phyloP scores from a whole-genome alignment of 371 early-diverging fungal genomes.

The Smittium culicis region DNA sequence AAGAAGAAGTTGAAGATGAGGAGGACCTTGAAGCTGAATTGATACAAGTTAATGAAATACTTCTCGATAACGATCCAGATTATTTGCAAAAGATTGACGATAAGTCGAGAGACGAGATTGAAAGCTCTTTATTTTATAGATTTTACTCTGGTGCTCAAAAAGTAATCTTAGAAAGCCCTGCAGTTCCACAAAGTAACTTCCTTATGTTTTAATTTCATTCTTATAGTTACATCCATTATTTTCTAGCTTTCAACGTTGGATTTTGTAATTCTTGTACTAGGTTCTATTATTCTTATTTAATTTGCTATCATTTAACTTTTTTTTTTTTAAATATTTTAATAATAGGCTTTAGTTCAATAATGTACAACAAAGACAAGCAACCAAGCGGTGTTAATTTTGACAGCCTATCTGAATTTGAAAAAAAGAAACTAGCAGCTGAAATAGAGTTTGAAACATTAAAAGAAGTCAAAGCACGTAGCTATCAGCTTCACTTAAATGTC shows the following conservation, averaged over 20 bases:
- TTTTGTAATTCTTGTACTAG: no score
- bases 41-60: conserved; percentile 45
- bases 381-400: background rate
- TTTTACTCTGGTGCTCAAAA: conserved; percentile 25
- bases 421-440: background rate
- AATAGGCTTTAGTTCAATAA: background rate
- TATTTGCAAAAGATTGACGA: conserved; percentile 37
- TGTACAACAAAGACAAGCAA: background rate
- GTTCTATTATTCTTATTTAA: background rate
- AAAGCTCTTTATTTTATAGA: conserved; percentile 25
- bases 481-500: conserved; percentile 76
- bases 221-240: no score
- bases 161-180: conserved; percentile 43
- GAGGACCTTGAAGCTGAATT: conserved; percentile 45
- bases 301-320: background rate
- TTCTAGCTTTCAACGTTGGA: no score
- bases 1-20: conserved; percentile 73
- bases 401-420: background rate
- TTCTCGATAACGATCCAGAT: conserved; percentile 55
- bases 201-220: no score
- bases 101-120: conserved; percentile 20
- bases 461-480: conserved; percentile 29
- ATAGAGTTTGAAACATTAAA: conserved; percentile 17
- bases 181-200: conserved; percentile 32
- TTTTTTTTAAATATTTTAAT: background rate